Evolutionary conservation across 331 rosid genomes (phyloP).

Genomic region (Rosa hybrid): DNA sequence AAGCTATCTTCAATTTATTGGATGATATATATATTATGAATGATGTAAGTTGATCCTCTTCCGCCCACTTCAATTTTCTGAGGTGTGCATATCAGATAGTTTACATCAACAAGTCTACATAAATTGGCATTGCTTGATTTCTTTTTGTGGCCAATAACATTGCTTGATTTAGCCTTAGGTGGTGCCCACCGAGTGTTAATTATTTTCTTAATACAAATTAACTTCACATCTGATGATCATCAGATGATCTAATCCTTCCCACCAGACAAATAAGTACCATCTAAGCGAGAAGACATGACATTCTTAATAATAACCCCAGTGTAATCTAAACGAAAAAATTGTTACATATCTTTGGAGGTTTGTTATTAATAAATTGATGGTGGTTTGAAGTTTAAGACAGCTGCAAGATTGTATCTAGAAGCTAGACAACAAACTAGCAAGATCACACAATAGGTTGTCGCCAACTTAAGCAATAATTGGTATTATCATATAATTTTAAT

Average conservation of each 20-base stretch:
- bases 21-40: background rate
- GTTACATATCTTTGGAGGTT: background rate
- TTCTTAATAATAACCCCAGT: background rate
- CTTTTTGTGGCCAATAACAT: background rate
- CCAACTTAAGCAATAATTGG: conserved; percentile 21
- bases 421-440: conserved; percentile 14
- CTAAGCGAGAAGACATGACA: background rate
- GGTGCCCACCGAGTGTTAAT: background rate
- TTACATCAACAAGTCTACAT: conserved; percentile 6
- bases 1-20: background rate
- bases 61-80: background rate
- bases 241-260: background rate
- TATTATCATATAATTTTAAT: background rate
- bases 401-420: conserved; percentile 15
- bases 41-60: background rate
- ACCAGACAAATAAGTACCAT: background rate
- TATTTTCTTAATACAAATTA: background rate
- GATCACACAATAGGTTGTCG: conserved; percentile 44
- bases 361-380: background rate
- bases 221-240: conserved; percentile 2
- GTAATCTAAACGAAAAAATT: background rate
- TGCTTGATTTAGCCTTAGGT: background rate
- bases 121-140: background rate
- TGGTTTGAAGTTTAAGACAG: conserved; percentile 6
- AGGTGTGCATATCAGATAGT: background rate